Conservation (phyloP, 768 basidiomycete species). For the Amanita pseudoporphyria region DNA sequence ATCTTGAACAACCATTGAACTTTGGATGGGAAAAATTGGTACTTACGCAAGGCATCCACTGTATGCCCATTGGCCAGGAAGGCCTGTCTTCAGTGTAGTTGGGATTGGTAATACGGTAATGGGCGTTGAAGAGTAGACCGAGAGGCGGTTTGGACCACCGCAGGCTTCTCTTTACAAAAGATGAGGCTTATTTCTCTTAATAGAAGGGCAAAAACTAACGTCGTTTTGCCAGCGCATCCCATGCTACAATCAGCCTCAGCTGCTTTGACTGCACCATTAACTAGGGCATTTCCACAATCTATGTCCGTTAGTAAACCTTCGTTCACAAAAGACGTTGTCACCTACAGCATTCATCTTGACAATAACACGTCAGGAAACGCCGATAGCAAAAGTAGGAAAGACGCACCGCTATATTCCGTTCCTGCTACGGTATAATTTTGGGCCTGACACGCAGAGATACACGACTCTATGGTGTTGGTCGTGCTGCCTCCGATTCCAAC, state of each 20-base stretch:
- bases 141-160: conserved; percentile 65
- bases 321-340: conserved; percentile 5
- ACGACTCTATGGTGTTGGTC: conserved; percentile 48
- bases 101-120: conserved; percentile 55
- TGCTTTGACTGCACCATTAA: conserved; percentile 47
- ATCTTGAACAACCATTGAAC: not conserved
- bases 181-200: not conserved
- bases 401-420: conserved; percentile 53
- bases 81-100: conserved; percentile 36
- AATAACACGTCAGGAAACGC: conserved; percentile 3
- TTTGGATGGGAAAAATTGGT: not conserved
- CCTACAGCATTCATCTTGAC: conserved; percentile 36
- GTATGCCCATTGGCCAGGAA: conserved; percentile 59
- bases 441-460: conserved; percentile 46
- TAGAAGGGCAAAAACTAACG: conserved; percentile 24
- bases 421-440: conserved; percentile 60
- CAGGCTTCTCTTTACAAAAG: conserved; percentile 48
- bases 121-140: conserved; percentile 50
- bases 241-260: conserved; percentile 52
- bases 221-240: conserved; percentile 60
- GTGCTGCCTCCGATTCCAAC: conserved; percentile 17
- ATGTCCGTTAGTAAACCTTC: not conserved
- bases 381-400: not conserved
- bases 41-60: conserved; percentile 58
- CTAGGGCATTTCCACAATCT: conserved; percentile 67